These are phyloP conservation scores for Cyclotella choctawhatcheeana DNA, from an alignment of 108 stramenopile species.

Conservation along the genomic window DNA sequence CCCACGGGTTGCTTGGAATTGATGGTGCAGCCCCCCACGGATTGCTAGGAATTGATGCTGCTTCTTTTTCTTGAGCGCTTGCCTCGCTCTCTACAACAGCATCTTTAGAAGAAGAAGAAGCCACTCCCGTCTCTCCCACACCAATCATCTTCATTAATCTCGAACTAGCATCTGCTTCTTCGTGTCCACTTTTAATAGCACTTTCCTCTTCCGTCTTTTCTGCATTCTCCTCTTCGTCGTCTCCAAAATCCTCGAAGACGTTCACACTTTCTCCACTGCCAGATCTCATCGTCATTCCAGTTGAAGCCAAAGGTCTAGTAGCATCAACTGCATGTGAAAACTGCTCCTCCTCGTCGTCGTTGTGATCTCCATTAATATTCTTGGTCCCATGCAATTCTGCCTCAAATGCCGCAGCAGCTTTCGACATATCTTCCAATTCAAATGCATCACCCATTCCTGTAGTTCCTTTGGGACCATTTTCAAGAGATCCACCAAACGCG, in stretches of 20 bases:
- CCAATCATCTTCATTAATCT: conserved; percentile 92
- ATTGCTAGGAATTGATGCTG: conserved; percentile 63
- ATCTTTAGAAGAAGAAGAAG: conserved; percentile 5
- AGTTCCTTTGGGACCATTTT: conserved; percentile 50
- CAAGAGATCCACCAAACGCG: conserved; percentile 78
- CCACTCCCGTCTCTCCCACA: conserved; percentile 51
- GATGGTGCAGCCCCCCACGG: conserved; percentile 67
- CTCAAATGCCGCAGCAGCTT: conserved; percentile 72
- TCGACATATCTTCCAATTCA: conserved; percentile 83
- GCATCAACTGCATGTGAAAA: conserved; percentile 58
- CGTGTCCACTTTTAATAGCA: conserved; percentile 62
- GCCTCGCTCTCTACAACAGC: conserved; percentile 26
- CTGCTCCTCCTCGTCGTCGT: conserved; percentile 20
- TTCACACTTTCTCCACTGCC: conserved; percentile 84
- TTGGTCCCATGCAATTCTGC: conserved; percentile 68
- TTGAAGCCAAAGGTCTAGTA: conserved; percentile 75
- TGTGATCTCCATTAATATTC: background rate
- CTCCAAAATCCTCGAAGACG: conserved; percentile 91
- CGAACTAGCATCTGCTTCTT: conserved; percentile 74
- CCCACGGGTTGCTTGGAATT: conserved; percentile 48
- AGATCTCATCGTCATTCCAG: conserved; percentile 79
- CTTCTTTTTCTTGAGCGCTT: conserved; percentile 5
- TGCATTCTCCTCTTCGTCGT: conserved; percentile 13
- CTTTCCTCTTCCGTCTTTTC: conserved; percentile 32
- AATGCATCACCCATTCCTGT: conserved; percentile 53